phyloP scores from a whole-genome alignment of 2,329 filamentous ascomycete species.

The Calycina marina region DNA sequence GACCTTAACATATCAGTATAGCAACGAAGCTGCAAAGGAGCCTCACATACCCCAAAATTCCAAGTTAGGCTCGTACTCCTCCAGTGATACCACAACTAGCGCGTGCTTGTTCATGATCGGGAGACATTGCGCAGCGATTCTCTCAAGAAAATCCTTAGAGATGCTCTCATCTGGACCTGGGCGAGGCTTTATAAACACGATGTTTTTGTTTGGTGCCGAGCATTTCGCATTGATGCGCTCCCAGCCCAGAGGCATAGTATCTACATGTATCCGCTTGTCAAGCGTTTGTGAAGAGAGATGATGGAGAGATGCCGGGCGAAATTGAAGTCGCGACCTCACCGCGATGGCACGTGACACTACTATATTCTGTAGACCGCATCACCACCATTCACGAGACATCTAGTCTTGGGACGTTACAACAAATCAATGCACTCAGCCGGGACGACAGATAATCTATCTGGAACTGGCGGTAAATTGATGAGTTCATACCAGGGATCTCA shows the following conservation, averaged over 20 bases:
- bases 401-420: too few relatives aligned
- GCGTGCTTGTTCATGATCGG: constrained; percentile 57
- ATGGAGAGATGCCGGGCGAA: too few relatives aligned
- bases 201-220: constrained; percentile 60
- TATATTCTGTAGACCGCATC: too few relatives aligned
- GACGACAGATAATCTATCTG: too few relatives aligned
- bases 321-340: too few relatives aligned
- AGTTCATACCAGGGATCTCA: too few relatives aligned
- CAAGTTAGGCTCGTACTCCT: constrained; percentile 67
- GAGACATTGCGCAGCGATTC: constrained; percentile 65
- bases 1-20: constrained; percentile 35
- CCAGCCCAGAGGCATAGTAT: constrained; percentile 74
- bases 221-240: constrained; percentile 63
- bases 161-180: constrained; percentile 45
- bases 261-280: too few relatives aligned
- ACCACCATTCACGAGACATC: too few relatives aligned
- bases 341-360: too few relatives aligned
- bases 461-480: too few relatives aligned
- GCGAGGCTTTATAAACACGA: constrained; percentile 76
- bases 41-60: constrained; percentile 45
- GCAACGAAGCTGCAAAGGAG: neutral
- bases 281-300: too few relatives aligned
- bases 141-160: constrained; percentile 57
- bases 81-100: constrained; percentile 53
- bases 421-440: too few relatives aligned